Evolutionary conservation across 495 filamentous ascomycete genomes (phyloP), one percentile per base, ranked within the genome.

Genomic region (Pseudoneurospora amorphoporcata): DNA sequence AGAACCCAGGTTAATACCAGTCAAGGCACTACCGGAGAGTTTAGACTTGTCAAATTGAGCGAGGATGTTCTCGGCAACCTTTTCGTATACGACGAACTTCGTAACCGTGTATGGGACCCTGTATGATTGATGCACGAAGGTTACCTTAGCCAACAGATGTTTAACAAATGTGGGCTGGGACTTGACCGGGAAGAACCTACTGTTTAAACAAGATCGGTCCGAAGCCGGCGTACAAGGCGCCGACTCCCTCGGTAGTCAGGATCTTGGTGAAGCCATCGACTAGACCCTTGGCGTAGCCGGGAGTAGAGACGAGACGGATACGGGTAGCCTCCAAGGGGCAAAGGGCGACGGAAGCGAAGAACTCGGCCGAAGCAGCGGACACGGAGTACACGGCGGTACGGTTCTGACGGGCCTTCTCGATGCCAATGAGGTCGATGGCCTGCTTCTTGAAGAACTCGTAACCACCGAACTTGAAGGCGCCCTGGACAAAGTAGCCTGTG

Each of bases 41-140:
- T 79, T 84, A 74, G 86, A 79, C 83, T 93, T 94, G 73, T 79
- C 74, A 82, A 92, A 86, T 73, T 89, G 82, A 39, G 78, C 79
- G 72, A 79, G 75, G 84, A 88, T 92, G 84, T 89, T 79, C 83
- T 94, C 92, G 74, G 87, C 80, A 76, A 90, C 90, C 82, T 94
- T 94, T 84, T 95, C 92, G 85, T 90, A 94, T 74, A 94, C 92
- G 81, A 94, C 92, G 86, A 95, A 95, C 81, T 93, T 95, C 81
- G 92, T 87, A 90, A 94, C 94, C 76, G 92, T 94, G 85, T 95
- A 95, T 29, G 92, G 92, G 75, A 95, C 90, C 73, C 79, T 81
- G 17, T 39, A 41, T 32, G 9, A 42, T 32, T 32, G 12, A n/a
- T n/a, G n/a, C 38, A 43, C 17, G 41, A 35, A 23, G 70, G 71